These are phyloP conservation scores for Phytophthora hibernalis DNA, from an alignment of 352 stramenopile species.

Conservation along the genomic window DNA sequence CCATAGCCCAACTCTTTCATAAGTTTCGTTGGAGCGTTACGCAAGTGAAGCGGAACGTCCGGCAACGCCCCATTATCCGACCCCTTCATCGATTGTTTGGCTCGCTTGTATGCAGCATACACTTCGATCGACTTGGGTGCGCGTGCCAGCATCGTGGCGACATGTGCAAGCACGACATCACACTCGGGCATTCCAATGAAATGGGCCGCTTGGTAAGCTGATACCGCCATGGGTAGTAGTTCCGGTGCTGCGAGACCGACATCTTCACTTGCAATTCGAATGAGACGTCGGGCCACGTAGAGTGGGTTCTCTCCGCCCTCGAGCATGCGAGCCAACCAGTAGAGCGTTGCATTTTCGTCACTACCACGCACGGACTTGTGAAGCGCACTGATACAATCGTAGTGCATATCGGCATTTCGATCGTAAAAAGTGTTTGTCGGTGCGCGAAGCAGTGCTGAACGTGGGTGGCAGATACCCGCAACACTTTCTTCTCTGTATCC, in stretches of 20 bases:
- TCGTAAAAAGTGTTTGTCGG: constrained; percentile 86
- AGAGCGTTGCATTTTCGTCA: constrained; percentile 82
- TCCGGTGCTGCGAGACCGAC: constrained; percentile 78
- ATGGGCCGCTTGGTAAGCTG: constrained; percentile 78
- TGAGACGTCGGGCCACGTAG: constrained; percentile 80
- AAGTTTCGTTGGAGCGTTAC: constrained; percentile 82
- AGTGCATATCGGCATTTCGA: constrained; percentile 87
- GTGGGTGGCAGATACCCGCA: constrained; percentile 61
- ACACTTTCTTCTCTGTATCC: constrained; percentile 33
- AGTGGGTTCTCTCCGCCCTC: constrained; percentile 87
- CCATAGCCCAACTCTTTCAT: constrained; percentile 84
- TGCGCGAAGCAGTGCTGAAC: constrained; percentile 80
- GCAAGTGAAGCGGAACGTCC: constrained; percentile 81
- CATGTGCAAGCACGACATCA: constrained; percentile 83
- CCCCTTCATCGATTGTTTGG: constrained; percentile 67
- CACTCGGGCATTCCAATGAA: constrained; percentile 89
- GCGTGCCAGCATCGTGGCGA: constrained; percentile 79
- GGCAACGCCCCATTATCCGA: constrained; percentile 63
- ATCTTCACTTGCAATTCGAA: constrained; percentile 89
- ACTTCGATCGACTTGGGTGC: constrained; percentile 87
- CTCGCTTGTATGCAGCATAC: constrained; percentile 84
- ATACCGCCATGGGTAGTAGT: constrained; percentile 68
- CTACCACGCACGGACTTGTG: constrained; percentile 89
- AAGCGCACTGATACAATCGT: constrained; percentile 86
- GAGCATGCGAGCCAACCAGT: constrained; percentile 89